Percentiles rank a stretch among this genome's conserved stretches.
Evolutionary conservation across 352 stramenopile species (phyloP).

Genomic region (Globisporangium solare): DNA sequence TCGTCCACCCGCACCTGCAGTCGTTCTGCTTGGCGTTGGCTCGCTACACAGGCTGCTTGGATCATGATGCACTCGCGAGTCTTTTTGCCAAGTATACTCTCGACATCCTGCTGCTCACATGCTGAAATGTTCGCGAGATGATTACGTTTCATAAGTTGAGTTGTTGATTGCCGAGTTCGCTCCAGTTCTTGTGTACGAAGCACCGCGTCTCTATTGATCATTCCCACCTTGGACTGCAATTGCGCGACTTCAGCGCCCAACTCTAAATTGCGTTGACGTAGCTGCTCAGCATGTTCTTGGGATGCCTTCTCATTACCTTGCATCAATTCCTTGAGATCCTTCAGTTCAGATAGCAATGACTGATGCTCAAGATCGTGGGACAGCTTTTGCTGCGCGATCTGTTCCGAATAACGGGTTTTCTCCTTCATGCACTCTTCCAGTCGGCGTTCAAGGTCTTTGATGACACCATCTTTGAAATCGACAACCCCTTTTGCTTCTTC

Average conservation of each 20-base stretch:
- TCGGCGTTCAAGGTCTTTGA: conserved; percentile 40
- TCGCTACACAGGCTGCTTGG: conserved; percentile 8
- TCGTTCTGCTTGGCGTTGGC: neutral
- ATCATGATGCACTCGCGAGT: conserved; percentile 5
- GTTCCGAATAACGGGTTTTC: neutral
- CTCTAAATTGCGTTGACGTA: conserved; percentile 9
- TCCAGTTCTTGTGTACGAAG: conserved; percentile 19
- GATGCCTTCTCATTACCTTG: conserved; percentile 22
- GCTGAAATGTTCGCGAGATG: neutral
- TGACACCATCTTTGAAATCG: conserved; percentile 56
- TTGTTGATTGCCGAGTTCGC: neutral
- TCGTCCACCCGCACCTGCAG: neutral
- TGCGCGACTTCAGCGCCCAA: conserved; percentile 27
- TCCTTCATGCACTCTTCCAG: conserved; percentile 19
- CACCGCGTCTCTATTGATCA: conserved; percentile 17
- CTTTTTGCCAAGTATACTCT: conserved; percentile 16
- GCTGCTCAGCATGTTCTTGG: conserved; percentile 18
- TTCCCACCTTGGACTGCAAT: conserved; percentile 29
- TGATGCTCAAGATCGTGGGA: neutral
- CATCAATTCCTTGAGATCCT: neutral
- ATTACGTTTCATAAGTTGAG: neutral
- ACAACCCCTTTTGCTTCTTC: conserved; percentile 66
- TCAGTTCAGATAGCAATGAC: neutral
- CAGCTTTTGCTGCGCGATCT: neutral
- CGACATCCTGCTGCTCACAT: conserved; percentile 25